These are phyloP conservation scores for Saccharomycopsis phalli DNA, from an alignment of 1,139 yeast genomes.

Conservation along the genomic window DNA sequence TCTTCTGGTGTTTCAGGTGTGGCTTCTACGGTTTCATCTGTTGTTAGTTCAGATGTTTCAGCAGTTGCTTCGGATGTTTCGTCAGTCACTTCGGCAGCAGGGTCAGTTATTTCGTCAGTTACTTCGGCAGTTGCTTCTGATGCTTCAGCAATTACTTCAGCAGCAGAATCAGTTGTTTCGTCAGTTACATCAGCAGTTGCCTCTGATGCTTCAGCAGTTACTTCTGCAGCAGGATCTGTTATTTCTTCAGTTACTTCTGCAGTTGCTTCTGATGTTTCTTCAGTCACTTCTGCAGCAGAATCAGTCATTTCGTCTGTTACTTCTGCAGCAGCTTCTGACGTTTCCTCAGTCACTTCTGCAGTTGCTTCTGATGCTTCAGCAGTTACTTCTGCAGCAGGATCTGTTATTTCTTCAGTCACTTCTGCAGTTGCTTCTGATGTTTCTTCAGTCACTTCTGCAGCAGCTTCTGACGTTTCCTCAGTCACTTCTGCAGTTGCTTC, in stretches of 20 bases:
- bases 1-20: neutral
- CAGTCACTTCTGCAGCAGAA: neutral
- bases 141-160: too few species aligned
- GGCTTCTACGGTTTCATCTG: neutral
- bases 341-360: conserved; percentile 1
- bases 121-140: too few species aligned
- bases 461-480: conserved; percentile 1
- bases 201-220: neutral
- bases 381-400: neutral
- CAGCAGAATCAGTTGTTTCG: too few species aligned
- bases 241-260: neutral
- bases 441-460: conserved; percentile 2
- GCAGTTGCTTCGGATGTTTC: neutral
- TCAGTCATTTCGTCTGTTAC: neutral
- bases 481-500: neutral
- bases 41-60: neutral
- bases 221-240: neutral
- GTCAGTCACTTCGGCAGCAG: conserved; percentile 2
- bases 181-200: neutral
- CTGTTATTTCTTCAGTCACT: neutral
- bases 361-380: neutral
- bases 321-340: too few species aligned
- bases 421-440: neutral
- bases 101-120: conserved; percentile 3
- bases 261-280: neutral